Percentiles rank a stretch among this genome's conserved stretches.
Evolutionary conservation across 305 asterid genomes (phyloP).

Genomic region (Fraxinus angustifolia): DNA sequence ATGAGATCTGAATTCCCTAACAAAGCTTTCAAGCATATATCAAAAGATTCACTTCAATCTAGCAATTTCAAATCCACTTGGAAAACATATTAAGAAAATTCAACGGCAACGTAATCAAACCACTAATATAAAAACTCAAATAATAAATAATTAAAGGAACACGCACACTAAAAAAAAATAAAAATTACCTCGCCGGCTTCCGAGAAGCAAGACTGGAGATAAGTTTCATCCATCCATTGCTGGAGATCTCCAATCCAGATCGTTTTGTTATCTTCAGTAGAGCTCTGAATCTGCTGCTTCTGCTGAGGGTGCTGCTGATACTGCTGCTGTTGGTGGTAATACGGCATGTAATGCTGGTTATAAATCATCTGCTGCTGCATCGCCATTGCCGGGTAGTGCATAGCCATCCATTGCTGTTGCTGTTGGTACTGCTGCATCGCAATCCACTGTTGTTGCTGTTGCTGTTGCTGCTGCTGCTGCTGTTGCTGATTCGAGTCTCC

Average conservation of each 20-base stretch:
- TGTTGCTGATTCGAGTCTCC: conserved; percentile 74
- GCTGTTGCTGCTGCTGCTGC: conserved; percentile 39
- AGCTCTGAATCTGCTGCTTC: conserved; percentile 58
- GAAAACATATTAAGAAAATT: neutral
- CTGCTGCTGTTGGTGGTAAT: conserved; percentile 56
- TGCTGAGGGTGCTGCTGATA: conserved; percentile 39
- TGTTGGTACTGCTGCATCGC: conserved; percentile 71
- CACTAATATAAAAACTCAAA: conserved; percentile 8
- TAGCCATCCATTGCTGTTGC: conserved; percentile 51
- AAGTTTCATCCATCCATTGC: conserved; percentile 93
- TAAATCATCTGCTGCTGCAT: conserved; percentile 84
- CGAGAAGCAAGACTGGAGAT: conserved; percentile 76
- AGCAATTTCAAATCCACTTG: conserved; percentile 4
- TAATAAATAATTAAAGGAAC: neutral
- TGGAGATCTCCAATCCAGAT: conserved; percentile 99
- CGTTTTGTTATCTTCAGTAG: conserved; percentile 79
- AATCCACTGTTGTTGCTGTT: conserved; percentile 38
- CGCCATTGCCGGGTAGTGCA: conserved; percentile 77
- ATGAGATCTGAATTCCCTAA: conserved; percentile 16
- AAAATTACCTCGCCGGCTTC: conserved; percentile 68
- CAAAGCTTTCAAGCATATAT: conserved; percentile 15
- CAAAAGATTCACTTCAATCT: conserved; percentile 19
- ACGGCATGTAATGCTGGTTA: conserved; percentile 72
- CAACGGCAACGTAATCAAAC: neutral
- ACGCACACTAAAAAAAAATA: neutral